Evolutionary conservation across 306 rosid genomes (phyloP).

Genomic region (Citrullus mucosospermus): DNA sequence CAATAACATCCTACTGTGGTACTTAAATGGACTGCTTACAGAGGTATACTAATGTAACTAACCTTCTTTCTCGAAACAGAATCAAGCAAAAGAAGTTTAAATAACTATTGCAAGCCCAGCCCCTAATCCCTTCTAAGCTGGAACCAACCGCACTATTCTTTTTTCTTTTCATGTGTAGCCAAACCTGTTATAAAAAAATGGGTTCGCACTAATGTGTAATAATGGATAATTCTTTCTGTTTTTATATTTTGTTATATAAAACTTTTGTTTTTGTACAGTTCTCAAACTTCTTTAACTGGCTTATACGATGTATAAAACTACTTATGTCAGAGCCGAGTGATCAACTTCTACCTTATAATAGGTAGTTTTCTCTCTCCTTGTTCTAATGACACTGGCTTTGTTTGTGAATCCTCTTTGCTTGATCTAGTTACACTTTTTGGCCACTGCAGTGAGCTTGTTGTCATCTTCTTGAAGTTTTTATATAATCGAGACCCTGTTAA

Average conservation of each 20-base stretch:
- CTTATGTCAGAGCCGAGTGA: constrained; percentile 93
- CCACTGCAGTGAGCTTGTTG: constrained; percentile 82
- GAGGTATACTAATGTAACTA: not conserved
- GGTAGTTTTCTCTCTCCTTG: constrained; percentile 25
- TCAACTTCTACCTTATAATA: constrained; percentile 77
- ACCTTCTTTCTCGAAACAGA: not conserved
- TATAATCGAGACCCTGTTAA: constrained; percentile 88
- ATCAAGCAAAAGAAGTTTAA: not conserved
- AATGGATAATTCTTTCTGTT: not conserved
- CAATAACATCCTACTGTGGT: not conserved
- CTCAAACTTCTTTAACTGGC: constrained; percentile 97
- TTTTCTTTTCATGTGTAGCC: not conserved
- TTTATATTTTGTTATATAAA: not conserved
- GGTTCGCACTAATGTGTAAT: not conserved
- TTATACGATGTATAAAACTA: constrained; percentile 69
- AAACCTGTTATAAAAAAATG: not conserved
- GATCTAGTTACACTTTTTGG: constrained; percentile 15
- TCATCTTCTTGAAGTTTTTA: constrained; percentile 75
- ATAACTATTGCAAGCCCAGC: not conserved
- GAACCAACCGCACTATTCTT: not conserved
- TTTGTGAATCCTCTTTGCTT: constrained; percentile 40
- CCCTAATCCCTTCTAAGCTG: not conserved
- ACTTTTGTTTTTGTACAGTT: constrained; percentile 36
- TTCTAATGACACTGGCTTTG: constrained; percentile 12
- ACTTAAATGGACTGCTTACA: not conserved